Conservation (phyloP, 805 yeast genomes). For the Cyberlindnera saturnus region DNA sequence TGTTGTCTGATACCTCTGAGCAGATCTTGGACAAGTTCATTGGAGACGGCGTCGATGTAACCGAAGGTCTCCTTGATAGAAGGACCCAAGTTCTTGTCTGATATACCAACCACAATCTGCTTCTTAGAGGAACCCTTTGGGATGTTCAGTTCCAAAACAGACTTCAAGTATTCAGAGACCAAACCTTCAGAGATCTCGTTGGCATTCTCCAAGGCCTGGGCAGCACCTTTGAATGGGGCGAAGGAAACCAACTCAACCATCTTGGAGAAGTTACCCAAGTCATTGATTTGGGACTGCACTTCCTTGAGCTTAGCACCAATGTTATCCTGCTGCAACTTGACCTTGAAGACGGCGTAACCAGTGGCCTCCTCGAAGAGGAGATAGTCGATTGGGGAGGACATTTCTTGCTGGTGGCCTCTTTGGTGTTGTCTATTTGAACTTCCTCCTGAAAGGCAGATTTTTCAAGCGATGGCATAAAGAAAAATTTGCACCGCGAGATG, state of each 20-base stretch:
- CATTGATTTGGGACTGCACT: slow-evolving; percentile 86
- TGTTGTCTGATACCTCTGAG: slow-evolving; percentile 91
- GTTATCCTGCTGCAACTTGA: slow-evolving; percentile 88
- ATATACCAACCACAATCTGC: slow-evolving; percentile 74
- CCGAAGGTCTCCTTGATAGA: slow-evolving; percentile 90
- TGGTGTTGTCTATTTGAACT: neutral
- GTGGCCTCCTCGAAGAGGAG: slow-evolving; percentile 97
- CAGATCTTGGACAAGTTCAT: slow-evolving; percentile 90
- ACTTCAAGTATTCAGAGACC: slow-evolving; percentile 86
- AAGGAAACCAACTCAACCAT: slow-evolving; percentile 89
- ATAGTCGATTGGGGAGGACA: slow-evolving; percentile 70
- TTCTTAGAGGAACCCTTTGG: slow-evolving; percentile 65
- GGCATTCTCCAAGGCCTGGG: slow-evolving; percentile 97
- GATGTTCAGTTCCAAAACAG: slow-evolving; percentile 82
- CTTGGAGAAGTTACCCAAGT: slow-evolving; percentile 83
- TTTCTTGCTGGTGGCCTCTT: slow-evolving; percentile 5
- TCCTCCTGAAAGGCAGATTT: neutral
- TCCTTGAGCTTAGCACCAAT: slow-evolving; percentile 88
- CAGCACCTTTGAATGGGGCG: slow-evolving; percentile 99
- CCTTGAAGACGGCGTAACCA: slow-evolving; percentile 95
- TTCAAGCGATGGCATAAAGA: slow-evolving; percentile 1
- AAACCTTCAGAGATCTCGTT: slow-evolving; percentile 97
- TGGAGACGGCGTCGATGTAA: slow-evolving; percentile 81
- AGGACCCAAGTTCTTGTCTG: slow-evolving; percentile 94
- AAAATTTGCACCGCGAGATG: slow-evolving; percentile 8